phyloP scores from a whole-genome alignment of 352 stramenopile species.

The Phytophthora litchii region DNA sequence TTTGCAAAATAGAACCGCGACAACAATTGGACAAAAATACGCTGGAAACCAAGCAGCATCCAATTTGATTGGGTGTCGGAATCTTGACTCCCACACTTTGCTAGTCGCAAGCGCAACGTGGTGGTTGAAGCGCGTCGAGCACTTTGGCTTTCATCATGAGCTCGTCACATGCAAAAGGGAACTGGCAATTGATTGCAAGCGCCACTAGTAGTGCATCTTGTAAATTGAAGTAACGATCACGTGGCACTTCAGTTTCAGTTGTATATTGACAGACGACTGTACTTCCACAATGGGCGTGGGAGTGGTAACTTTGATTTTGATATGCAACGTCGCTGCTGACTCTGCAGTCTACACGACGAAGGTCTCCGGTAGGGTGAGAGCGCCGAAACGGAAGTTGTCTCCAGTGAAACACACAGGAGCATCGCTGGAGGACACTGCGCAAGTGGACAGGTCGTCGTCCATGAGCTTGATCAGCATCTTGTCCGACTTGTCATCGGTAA shows the following conservation, averaged over 20 bases:
- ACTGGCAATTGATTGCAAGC: constrained; percentile 6
- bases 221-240: constrained; percentile 3
- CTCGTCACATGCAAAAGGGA: constrained; percentile 6
- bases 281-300: neutral
- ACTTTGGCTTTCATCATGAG: constrained; percentile 10
- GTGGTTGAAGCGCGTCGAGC: constrained; percentile 27
- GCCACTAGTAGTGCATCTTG: neutral
- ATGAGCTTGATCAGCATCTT: constrained; percentile 36
- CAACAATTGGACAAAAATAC: constrained; percentile 2
- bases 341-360: constrained; percentile 30
- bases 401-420: constrained; percentile 21
- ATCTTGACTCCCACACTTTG: constrained; percentile 9
- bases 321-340: neutral
- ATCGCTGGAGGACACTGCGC: constrained; percentile 11
- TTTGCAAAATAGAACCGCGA: too few species aligned
- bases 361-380: constrained; percentile 29
- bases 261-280: constrained; percentile 8
- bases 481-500: constrained; percentile 31
- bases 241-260: neutral
- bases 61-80: constrained; percentile 11
- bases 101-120: constrained; percentile 29
- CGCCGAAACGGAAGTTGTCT: constrained; percentile 25
- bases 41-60: neutral
- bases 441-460: constrained; percentile 28
- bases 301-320: constrained; percentile 10